phyloP scores from a whole-genome alignment of 2,329 filamentous ascomycete species.

The Aspergillus ustus region DNA sequence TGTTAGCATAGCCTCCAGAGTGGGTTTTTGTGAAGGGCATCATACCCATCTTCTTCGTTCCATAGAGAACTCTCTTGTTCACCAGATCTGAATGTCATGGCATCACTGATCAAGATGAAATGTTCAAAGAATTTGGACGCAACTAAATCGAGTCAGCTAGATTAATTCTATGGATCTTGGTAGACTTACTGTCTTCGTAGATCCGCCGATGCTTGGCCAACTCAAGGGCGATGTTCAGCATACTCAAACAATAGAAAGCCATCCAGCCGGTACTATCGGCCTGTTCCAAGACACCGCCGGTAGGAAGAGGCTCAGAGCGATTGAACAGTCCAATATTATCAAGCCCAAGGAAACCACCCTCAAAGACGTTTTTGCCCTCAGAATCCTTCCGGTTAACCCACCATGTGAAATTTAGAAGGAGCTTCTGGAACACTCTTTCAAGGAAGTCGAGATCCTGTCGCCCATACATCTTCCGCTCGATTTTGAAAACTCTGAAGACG shows the following conservation, averaged over 20 bases:
- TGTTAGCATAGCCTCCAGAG: conserved; percentile 21
- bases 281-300: conserved; percentile 90
- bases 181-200: conserved; percentile 74
- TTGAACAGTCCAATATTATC: conserved; percentile 99
- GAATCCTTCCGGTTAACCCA: conserved; percentile 97
- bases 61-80: conserved; percentile 81
- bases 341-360: conserved; percentile 91
- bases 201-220: conserved; percentile 92
- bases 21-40: not conserved
- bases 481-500: conserved; percentile 95
- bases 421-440: conserved; percentile 93
- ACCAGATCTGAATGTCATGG: conserved; percentile 83
- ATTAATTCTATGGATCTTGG: not conserved
- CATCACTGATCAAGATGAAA: conserved; percentile 96
- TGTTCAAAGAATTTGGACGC: conserved; percentile 99
- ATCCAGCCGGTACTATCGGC: conserved; percentile 99
- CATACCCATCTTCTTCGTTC: conserved; percentile 82
- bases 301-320: conserved; percentile 90
- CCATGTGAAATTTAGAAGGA: conserved; percentile 97
- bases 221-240: conserved; percentile 96
- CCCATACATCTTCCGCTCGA: conserved; percentile 96
- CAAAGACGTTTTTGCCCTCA: conserved; percentile 96
- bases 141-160: conserved; percentile 52
- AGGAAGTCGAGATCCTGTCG: conserved; percentile 93
- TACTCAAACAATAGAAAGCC: conserved; percentile 95